These are phyloP conservation scores for Pseudonitzschia pungens DNA, from an alignment of 108 stramenopile species.

Conservation along the genomic window DNA sequence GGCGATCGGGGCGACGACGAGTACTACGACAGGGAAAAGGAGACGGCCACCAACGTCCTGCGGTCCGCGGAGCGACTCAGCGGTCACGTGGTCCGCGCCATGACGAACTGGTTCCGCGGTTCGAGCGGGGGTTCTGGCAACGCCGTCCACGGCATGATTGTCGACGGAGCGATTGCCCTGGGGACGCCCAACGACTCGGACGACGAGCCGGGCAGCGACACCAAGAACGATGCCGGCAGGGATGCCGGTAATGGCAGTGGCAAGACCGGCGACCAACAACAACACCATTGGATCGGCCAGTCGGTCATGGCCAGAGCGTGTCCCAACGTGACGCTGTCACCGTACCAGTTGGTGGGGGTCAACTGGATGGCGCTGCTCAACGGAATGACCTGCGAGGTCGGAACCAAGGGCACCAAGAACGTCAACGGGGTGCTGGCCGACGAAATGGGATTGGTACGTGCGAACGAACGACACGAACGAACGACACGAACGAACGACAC, in stretches of 20 bases:
- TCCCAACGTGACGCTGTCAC: constrained; percentile 64
- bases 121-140: constrained; percentile 12
- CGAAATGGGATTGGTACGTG: constrained; percentile 89
- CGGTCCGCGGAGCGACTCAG: constrained; percentile 67
- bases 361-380: constrained; percentile 86
- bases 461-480: background rate
- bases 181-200: constrained; percentile 15
- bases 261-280: too few species aligned
- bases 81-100: constrained; percentile 60
- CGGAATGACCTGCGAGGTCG: constrained; percentile 56
- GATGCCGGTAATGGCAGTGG: too few species aligned
- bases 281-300: constrained; percentile 62
- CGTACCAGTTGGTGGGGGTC: constrained; percentile 85
- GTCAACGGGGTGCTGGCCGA: constrained; percentile 98
- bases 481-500: too few species aligned
- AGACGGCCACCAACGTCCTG: constrained; percentile 61
- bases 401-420: constrained; percentile 31
- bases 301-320: constrained; percentile 55
- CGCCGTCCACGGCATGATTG: constrained; percentile 54
- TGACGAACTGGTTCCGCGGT: constrained; percentile 51
- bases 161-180: constrained; percentile 57
- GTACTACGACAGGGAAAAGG: constrained; percentile 56
- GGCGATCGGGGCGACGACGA: constrained; percentile 40
- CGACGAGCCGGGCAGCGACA: background rate
- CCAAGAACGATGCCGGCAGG: background rate